These are phyloP conservation scores for Amphibolis antarctica DNA, from an alignment of 106 monocot species.

Conservation along the genomic window DNA sequence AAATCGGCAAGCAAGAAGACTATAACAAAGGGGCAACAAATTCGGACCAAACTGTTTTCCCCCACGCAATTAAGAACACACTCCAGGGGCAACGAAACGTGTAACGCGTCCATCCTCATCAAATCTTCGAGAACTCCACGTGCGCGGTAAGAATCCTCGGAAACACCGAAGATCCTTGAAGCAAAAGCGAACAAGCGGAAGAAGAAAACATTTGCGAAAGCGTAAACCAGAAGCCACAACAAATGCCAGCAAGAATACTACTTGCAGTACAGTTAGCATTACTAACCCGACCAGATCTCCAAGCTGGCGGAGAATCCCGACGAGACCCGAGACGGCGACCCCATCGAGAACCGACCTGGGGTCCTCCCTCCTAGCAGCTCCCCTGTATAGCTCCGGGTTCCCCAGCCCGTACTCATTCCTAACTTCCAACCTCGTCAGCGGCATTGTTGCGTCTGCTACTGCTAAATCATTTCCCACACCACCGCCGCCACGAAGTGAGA, in stretches of 20 bases:
- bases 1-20: no score
- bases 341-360: slow-evolving; percentile 20
- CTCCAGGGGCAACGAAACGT: no score
- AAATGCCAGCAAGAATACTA: no score
- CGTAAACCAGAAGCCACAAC: background rate
- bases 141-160: background rate
- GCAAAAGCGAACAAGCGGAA: background rate
- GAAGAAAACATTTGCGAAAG: background rate
- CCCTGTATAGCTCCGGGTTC: slow-evolving; percentile 34
- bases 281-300: slow-evolving; percentile 30
- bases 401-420: slow-evolving; percentile 48
- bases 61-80: no score
- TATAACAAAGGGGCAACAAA: no score
- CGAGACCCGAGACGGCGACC: slow-evolving; percentile 24
- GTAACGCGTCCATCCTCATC: no score
- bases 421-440: slow-evolving; percentile 31
- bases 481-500: background rate
- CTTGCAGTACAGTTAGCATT: no score
- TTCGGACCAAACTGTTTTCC: no score
- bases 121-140: background rate
- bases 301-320: slow-evolving; percentile 29
- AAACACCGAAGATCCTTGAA: background rate
- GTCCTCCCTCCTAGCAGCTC: slow-evolving; percentile 12
- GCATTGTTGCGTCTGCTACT: slow-evolving; percentile 23
- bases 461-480: no score